phyloP scores from a whole-genome alignment of 192 early-diverging fungal genomes.

The Coemansia sp. region DNA sequence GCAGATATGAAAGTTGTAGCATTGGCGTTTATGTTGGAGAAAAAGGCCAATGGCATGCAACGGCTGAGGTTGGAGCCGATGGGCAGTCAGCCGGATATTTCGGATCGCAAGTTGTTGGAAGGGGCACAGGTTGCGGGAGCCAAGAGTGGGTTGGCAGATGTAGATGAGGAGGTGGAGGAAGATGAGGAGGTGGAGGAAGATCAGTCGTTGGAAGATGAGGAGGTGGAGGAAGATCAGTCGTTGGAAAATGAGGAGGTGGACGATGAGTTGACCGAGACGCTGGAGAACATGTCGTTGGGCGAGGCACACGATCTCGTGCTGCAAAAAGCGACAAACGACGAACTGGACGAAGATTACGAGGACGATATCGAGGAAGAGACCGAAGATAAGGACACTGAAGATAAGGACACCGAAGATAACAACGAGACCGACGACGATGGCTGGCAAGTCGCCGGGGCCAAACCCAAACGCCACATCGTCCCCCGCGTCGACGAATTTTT shows the following conservation, averaged over 20 bases:
- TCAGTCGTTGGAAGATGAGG: not conserved
- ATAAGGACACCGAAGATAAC: constrained; percentile 13
- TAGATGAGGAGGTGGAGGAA: not conserved
- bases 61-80: constrained; percentile 69
- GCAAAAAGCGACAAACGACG: not conserved
- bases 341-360: not conserved
- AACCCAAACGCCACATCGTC: constrained; percentile 21
- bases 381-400: constrained; percentile 3
- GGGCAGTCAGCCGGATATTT: constrained; percentile 28
- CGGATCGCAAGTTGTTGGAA: constrained; percentile 25
- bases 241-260: not conserved
- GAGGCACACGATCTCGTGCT: not conserved
- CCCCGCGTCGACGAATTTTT: constrained; percentile 55
- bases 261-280: constrained; percentile 5
- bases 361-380: constrained; percentile 1
- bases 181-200: not conserved
- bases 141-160: not conserved
- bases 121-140: not conserved
- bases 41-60: constrained; percentile 69
- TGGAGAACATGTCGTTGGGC: constrained; percentile 12
- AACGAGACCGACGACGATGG: constrained; percentile 50
- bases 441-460: constrained; percentile 51
- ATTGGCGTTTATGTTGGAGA: constrained; percentile 82
- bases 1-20: constrained; percentile 91
- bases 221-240: not conserved